These are phyloP conservation scores for Letharia lupina DNA, from an alignment of 495 filamentous ascomycete genomes.

Conservation along the genomic window DNA sequence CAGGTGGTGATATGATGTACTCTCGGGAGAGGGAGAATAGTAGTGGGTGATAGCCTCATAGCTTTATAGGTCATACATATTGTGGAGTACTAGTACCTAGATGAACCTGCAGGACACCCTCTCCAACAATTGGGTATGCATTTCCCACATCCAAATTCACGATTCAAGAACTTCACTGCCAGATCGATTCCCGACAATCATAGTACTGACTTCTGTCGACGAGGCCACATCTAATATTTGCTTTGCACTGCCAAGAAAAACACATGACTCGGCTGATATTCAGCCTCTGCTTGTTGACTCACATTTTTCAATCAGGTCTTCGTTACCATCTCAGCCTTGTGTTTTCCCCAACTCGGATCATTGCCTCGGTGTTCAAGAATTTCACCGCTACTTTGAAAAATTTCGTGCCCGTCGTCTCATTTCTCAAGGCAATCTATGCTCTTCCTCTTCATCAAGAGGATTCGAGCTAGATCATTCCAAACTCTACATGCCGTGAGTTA, in stretches of 20 bases:
- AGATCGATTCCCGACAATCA: not conserved
- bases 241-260: too few relatives aligned
- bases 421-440: slow-evolving; percentile 21
- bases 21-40: not conserved
- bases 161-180: not conserved
- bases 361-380: not conserved
- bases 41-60: not conserved
- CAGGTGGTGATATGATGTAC: not conserved
- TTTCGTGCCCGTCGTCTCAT: not conserved
- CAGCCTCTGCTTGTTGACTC: not conserved
- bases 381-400: not conserved
- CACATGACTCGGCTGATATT: too few relatives aligned
- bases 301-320: not conserved
- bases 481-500: slow-evolving; percentile 26
- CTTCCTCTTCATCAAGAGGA: slow-evolving; percentile 23
- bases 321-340: not conserved
- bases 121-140: not conserved
- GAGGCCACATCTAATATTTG: not conserved
- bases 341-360: not conserved
- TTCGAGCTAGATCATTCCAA: slow-evolving; percentile 22
- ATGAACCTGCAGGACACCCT: not conserved
- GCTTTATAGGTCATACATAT: not conserved
- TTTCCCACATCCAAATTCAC: not conserved
- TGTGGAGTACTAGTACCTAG: not conserved
- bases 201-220: not conserved